Evolutionary conservation across 2,329 filamentous ascomycete species (phyloP), one percentile per base, ranked within the genome.

Genomic region (Nothophoma quercina): DNA sequence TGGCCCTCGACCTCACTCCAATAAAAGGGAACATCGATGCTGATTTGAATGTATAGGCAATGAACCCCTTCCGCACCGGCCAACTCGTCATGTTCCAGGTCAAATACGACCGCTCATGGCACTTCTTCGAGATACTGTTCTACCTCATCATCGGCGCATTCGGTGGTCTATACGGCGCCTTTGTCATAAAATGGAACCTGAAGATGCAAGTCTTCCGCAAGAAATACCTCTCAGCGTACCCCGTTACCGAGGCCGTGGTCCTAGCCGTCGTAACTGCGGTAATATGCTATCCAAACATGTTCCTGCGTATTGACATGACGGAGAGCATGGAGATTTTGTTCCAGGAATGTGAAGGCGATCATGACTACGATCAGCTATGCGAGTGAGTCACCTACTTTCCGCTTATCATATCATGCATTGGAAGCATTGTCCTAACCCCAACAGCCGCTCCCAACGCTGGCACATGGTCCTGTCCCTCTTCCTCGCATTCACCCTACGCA

Each of bases 61-160:
- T 99, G 91, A 99, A 99, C 65, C 95, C 95, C 18, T 99, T 99
- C 77, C 83, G 95, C 44, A 98, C 95, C 0, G 95, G 95, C 16
- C 95, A 99, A 71, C 83, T 99, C 33, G 95, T 99, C 84, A 98
- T 99, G 93, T 99, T 99, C 75, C 93, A 96, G 67, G 93, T 99
- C 67, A 86, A 87, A 65, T 99, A 99, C 70, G 93, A 98, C 74
- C 88, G 93, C 32, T 88, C 90, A 32, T 99, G 95, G 95, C 95
- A 99, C 77, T 96, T 96, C 68, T 99, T 99, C 69, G 95, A 99
- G 72, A 82, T 95, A 3, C 75, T 96, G 21, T 98, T 98, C 71
- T 99, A 96, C 75, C 84, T 96, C 60, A 80, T 96, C 45, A 86
- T 99, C 58, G 95, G 95, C 38, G 83, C 95, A 22, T 98, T 99